Base-by-base conservation (phyloP, 2,329 filamentous ascomycete species). In the Tolypocladium sp. region DNA sequence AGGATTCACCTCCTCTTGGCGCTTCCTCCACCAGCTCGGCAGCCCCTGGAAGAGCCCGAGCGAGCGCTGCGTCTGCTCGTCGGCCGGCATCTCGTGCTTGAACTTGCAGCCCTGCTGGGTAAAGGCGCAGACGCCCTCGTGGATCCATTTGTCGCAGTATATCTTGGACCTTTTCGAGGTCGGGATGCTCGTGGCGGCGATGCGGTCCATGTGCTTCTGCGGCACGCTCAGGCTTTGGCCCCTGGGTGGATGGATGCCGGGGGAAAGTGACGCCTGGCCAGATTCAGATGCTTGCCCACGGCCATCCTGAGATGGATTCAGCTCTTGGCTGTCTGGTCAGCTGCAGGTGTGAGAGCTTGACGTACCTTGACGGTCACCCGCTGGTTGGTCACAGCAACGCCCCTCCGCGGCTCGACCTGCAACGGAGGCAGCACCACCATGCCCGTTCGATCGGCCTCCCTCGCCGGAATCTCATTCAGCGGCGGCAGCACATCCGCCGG, bases 41-140 rank as follows among this genome's bases (percentile, higher is more conserved):
- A 82, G 73, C 0, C 84, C 84, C 61, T 86, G 81, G 63, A 84
- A 85, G 1, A 96, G 81, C 0, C 92, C 92, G 3, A 96, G 79
- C 8, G 81, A 78, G 51, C 82, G 76, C 65, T 95, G 83, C 1
- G 85, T 89, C 0, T 78, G 76, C 56, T 79, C 78, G 63, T 92
- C 85, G 33, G 76, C 73, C 0, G 92, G 92, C 89, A 96, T 96
- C 70, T 94, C 90, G 71, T 96, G 92, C 75, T 92, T 93, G 78
- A 86, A 96, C 64, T 87, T 85, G 76, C 92, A 96, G 0, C 92
- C 92, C 68, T 92, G 87, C 70, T 95, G 90, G 4, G 83, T 86
- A 71, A 91, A 97, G 62, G 89, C 89, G 70, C 92, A 97, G 51
- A 90, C 85, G 25, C 91, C 92, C 60, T 89, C 87, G 66, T 90